Evolutionary conservation across 192 early-diverging fungal species (phyloP), one percentile per base, ranked within the genome.

Genomic region (Coemansia sp.): DNA sequence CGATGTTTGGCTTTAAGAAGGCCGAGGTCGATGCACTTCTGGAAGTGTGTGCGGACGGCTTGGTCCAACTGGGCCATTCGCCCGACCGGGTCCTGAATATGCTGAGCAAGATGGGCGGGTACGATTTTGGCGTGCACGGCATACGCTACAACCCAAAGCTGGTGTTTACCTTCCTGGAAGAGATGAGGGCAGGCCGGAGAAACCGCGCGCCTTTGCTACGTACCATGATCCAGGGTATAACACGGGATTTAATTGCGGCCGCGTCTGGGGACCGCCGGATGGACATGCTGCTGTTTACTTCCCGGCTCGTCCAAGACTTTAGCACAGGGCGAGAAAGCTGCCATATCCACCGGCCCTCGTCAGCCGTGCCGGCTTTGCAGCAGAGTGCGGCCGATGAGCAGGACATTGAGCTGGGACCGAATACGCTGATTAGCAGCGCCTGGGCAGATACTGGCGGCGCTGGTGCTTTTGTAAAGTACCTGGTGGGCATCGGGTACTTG

Each of bases 1-100:
- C 46, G 14, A 47, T 47, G 46, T 36, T 36, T 36, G 46, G 46
- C 12, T 21, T 36, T 5, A 36, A 32, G 18, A 7, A 14, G 23
- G 1, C 46, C 7, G 33, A 47, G 34, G 22, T 47, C 22, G n/a
- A n/a, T n/a, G n/a, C n/a, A n/a, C n/a, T n/a, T n/a, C n/a, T n/a
- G n/a, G n/a, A n/a, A n/a, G n/a, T n/a, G n/a, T n/a, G n/a, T n/a
- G n/a, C n/a, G n/a, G 14, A 7, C 25, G 46, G 7, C 8, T 12
- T 47, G 10, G 34, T 17, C 14, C 14, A 36, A 16, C 12, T 3
- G 0, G 2, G 21, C 5, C 7, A 8, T 1, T 8, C 18, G 3
- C 3, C 12, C 3, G 19, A 26, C 3, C 26, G 17, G 5, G 22
- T n/a, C 1, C 16, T 36, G 18, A 8, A 18, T 4, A 8, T 25